Conservation (phyloP, 345 rosid genomes). For the Brassica carinata region DNA sequence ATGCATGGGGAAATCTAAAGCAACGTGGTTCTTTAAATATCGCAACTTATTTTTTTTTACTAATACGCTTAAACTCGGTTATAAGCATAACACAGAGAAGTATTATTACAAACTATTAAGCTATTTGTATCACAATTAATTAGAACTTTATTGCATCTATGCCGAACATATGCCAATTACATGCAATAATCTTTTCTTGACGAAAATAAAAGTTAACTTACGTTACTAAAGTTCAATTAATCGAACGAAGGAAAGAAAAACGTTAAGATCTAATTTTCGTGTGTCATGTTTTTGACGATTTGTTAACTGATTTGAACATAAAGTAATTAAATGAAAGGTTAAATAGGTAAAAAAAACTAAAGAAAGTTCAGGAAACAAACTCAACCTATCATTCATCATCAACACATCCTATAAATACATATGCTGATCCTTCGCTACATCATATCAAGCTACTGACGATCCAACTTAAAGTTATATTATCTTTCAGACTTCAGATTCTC, state of each 20-base stretch:
- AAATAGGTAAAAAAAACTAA: not conserved
- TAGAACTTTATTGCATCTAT: not conserved
- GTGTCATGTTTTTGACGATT: conserved; percentile 22
- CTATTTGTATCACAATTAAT: not conserved
- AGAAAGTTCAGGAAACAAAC: conserved; percentile 28
- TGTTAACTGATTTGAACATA: not conserved
- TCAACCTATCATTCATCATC: conserved; percentile 24
- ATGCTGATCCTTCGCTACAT: not conserved
- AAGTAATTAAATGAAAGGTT: conserved; percentile 1
- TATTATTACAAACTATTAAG: not conserved
- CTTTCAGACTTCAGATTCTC: not conserved
- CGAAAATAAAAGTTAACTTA: not conserved
- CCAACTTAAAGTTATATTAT: not conserved
- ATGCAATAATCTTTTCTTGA: not conserved
- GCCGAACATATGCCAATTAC: not conserved
- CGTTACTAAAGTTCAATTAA: not conserved
- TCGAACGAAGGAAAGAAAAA: conserved; percentile 1
- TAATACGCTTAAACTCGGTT: not conserved
- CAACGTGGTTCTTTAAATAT: conserved; percentile 35
- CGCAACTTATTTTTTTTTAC: conserved; percentile 21
- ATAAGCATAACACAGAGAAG: not conserved
- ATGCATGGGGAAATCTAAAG: conserved; percentile 15
- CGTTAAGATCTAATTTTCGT: not conserved
- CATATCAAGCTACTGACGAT: conserved; percentile 19
- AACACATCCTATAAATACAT: conserved; percentile 34